These are phyloP conservation scores for Miscanthus lutarioriparius DNA, from an alignment of 176 grass and related monocot species.

Conservation along the genomic window DNA sequence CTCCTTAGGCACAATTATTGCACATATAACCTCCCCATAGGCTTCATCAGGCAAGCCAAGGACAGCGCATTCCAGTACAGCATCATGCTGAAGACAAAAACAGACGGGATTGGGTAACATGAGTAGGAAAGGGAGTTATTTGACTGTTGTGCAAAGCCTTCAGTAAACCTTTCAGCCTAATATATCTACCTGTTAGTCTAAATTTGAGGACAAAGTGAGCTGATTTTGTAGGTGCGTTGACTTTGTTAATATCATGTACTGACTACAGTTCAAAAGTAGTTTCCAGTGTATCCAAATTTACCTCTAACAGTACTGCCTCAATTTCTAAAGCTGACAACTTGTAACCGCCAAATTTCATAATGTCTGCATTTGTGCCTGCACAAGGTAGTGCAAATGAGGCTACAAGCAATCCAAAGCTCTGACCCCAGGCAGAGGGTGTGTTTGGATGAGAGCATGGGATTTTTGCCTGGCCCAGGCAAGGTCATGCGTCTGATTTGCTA, in stretches of 20 bases:
- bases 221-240: not conserved
- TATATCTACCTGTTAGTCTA: not conserved
- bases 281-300: slow-evolving; percentile 21
- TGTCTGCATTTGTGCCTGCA: slow-evolving; percentile 96
- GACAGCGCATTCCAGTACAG: slow-evolving; percentile 72
- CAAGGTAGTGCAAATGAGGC: slow-evolving; percentile 24
- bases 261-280: not conserved
- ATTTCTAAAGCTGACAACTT: slow-evolving; percentile 97
- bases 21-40: slow-evolving; percentile 84
- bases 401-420: not conserved
- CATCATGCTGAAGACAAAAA: slow-evolving; percentile 57
- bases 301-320: slow-evolving; percentile 86
- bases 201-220: not conserved
- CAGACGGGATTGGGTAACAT: slow-evolving; percentile 14
- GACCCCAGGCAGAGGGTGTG: not conserved
- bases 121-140: slow-evolving; percentile 2
- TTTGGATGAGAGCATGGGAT: no score
- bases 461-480: no score
- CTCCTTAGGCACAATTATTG: slow-evolving; percentile 76
- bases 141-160: slow-evolving; percentile 1
- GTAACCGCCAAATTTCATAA: slow-evolving; percentile 99
- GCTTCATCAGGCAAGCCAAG: slow-evolving; percentile 79
- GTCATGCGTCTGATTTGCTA: no score
- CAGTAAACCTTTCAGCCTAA: slow-evolving; percentile 14
- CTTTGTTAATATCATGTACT: not conserved